These are phyloP conservation scores for Pythium scleroteichum DNA, from an alignment of 352 stramenopile genomes.

Conservation along the genomic window DNA sequence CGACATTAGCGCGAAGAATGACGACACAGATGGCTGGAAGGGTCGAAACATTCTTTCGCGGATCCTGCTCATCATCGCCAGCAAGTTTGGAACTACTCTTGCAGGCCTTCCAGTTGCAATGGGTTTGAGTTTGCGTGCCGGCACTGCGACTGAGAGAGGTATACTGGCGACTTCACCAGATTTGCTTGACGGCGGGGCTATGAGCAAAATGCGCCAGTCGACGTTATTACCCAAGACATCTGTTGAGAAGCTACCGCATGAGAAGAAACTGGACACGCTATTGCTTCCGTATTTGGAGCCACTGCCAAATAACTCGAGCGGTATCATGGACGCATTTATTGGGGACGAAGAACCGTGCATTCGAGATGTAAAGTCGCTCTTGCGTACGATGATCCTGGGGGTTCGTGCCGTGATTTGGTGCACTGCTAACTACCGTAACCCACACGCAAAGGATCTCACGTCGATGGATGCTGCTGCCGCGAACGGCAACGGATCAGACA, in stretches of 20 bases:
- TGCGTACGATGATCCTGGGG: constrained; percentile 97
- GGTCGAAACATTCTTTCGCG: constrained; percentile 89
- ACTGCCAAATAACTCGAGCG: constrained; percentile 24
- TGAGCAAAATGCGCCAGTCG: constrained; percentile 89
- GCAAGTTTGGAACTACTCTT: constrained; percentile 93
- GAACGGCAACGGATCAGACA: neutral
- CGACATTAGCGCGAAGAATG: constrained; percentile 97
- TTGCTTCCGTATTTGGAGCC: constrained; percentile 53
- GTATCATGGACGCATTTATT: constrained; percentile 30
- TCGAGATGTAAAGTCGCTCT: constrained; percentile 91
- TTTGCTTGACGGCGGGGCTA: constrained; percentile 78
- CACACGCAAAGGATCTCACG: constrained; percentile 81
- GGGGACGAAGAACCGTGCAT: constrained; percentile 80
- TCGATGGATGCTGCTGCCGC: constrained; percentile 59
- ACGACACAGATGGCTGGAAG: constrained; percentile 85
- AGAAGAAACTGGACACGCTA: constrained; percentile 75
- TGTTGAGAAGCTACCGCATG: constrained; percentile 55
- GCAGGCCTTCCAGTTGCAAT: constrained; percentile 70
- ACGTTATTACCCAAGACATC: constrained; percentile 63
- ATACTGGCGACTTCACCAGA: constrained; percentile 27
- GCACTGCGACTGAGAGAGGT: neutral
- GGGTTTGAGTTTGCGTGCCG: constrained; percentile 47
- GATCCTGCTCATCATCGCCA: constrained; percentile 92
- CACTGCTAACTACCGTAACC: constrained; percentile 92
- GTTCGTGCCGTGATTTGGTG: constrained; percentile 99